Evolutionary conservation across 257 asterid species (phyloP).

Genomic region (Penstemon eatonii): DNA sequence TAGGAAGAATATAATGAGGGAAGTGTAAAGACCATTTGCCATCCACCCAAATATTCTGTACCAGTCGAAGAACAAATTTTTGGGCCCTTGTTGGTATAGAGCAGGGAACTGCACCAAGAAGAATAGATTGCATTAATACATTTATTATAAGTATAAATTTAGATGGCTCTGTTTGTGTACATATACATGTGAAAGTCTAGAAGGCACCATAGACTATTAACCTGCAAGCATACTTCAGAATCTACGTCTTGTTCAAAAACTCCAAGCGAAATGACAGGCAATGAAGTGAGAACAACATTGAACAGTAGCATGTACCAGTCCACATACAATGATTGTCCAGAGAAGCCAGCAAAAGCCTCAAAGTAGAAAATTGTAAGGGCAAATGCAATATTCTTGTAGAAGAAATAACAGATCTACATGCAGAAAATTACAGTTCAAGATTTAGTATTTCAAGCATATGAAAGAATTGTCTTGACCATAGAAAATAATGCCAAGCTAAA

Average conservation of each 20-base stretch:
- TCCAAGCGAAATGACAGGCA: constrained; percentile 67
- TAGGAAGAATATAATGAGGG: constrained; percentile 74
- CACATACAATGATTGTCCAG: constrained; percentile 72
- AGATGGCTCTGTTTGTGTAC: not conserved
- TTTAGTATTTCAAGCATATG: not conserved
- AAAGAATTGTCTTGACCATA: not conserved
- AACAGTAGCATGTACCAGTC: constrained; percentile 68
- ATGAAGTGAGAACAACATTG: constrained; percentile 68
- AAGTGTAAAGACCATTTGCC: constrained; percentile 82
- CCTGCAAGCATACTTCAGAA: constrained; percentile 23
- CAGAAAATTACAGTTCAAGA: not conserved
- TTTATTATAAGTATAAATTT: not conserved
- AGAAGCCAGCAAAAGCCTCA: constrained; percentile 66
- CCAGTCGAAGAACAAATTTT: constrained; percentile 90
- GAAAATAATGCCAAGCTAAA: constrained; percentile 4
- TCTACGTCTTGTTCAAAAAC: constrained; percentile 74
- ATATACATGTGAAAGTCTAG: not conserved
- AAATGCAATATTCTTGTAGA: constrained; percentile 71
- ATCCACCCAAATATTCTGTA: constrained; percentile 87
- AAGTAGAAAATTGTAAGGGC: constrained; percentile 69
- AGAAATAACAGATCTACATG: constrained; percentile 78
- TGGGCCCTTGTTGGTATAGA: constrained; percentile 92
- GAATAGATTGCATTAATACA: constrained; percentile 1
- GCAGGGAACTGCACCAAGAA: constrained; percentile 78
- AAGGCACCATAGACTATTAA: not conserved